Conservation (phyloP, 306 rosid species). For the Amphicarpaea edgeworthii region DNA sequence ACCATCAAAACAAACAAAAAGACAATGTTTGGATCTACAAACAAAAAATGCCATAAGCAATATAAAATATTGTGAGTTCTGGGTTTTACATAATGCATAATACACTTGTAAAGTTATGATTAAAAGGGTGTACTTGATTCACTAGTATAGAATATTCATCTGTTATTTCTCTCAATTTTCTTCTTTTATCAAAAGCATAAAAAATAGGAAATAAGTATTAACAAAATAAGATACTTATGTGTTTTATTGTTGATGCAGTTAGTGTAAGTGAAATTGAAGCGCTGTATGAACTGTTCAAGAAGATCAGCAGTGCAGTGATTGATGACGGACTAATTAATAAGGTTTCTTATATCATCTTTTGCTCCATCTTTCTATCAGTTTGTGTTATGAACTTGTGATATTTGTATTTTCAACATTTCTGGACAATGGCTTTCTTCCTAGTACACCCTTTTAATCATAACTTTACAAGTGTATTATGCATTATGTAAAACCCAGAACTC, state of each 20-base stretch:
- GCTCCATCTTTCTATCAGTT: constrained; percentile 16
- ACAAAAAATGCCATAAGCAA: constrained; percentile 33
- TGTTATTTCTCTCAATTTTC: constrained; percentile 39
- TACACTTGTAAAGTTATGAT: background rate
- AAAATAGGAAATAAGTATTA: background rate
- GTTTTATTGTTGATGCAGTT: constrained; percentile 63
- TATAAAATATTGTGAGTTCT: background rate
- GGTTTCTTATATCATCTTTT: constrained; percentile 50
- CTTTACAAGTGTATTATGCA: background rate
- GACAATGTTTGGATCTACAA: constrained; percentile 13
- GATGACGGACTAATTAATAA: constrained; percentile 91
- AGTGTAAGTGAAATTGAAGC: constrained; percentile 97
- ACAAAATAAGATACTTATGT: constrained; percentile 3
- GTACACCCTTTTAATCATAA: constrained; percentile 4
- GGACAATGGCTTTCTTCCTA: constrained; percentile 15
- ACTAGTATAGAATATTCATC: constrained; percentile 1
- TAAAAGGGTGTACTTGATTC: constrained; percentile 17
- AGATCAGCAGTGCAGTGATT: constrained; percentile 91
- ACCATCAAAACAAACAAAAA: constrained; percentile 19
- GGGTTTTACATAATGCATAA: background rate
- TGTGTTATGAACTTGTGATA: background rate
- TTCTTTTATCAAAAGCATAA: constrained; percentile 17
- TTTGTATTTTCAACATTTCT: constrained; percentile 32
- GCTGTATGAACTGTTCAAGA: constrained; percentile 84
- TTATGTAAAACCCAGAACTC: constrained; percentile 3